A percentile compares a stretch with the other conserved stretches of the same genome.
phyloP scores from a whole-genome alignment of 2,329 filamentous ascomycete genomes.

The Fusarium verticillioides region DNA sequence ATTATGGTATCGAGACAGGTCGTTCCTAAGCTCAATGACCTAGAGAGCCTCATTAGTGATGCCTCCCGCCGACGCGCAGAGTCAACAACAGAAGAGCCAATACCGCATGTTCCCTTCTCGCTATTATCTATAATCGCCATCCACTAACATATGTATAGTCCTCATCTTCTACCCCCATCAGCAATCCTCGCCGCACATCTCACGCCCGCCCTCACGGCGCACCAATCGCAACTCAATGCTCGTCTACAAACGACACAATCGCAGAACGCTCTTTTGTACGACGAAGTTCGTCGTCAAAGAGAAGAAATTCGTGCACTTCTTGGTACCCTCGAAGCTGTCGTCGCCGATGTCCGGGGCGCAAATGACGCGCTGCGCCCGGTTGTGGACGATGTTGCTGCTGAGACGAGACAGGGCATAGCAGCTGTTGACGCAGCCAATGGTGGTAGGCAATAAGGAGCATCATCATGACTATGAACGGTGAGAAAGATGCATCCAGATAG shows the following conservation, averaged over 20 bases:
- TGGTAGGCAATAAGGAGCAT: not conserved
- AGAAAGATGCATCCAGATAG: not conserved
- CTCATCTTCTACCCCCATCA: conserved; percentile 66
- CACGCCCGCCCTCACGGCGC: conserved; percentile 61
- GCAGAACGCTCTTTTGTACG: conserved; percentile 65
- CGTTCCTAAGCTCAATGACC: conserved; percentile 67
- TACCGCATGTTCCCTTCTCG: conserved; percentile 55
- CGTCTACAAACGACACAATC: conserved; percentile 66
- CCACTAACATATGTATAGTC: conserved; percentile 49
- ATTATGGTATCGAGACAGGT: conserved; percentile 64
- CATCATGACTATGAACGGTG: not conserved
- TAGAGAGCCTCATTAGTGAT: conserved; percentile 65
- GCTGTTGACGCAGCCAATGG: conserved; percentile 33
- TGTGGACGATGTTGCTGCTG: conserved; percentile 60
- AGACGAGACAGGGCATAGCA: conserved; percentile 55
- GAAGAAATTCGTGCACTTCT: conserved; percentile 65
- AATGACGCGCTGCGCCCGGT: conserved; percentile 60
- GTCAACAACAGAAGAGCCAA: conserved; percentile 48
- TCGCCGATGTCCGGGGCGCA: conserved; percentile 66
- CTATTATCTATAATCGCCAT: not conserved
- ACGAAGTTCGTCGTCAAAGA: conserved; percentile 64
- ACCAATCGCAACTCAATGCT: conserved; percentile 67
- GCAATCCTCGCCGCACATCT: conserved; percentile 66
- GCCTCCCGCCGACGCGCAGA: conserved; percentile 52
- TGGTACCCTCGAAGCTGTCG: conserved; percentile 59